phyloP scores from a whole-genome alignment of 2,329 filamentous ascomycete genomes.

The Botrytis medusae region DNA sequence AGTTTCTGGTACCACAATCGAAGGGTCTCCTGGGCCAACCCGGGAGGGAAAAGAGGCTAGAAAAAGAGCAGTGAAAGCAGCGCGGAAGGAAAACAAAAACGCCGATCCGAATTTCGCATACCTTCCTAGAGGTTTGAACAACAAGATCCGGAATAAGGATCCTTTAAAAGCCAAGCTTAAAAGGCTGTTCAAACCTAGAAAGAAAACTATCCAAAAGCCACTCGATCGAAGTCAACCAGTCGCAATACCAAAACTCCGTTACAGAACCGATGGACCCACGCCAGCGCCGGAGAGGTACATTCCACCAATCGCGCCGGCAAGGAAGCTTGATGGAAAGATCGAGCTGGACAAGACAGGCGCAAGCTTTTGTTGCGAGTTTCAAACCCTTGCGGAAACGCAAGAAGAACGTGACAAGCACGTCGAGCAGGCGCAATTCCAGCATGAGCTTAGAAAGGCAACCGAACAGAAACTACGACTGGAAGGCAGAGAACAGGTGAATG shows the following conservation, averaged over 20 bases:
- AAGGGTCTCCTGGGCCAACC: background rate
- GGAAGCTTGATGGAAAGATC: background rate
- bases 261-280: background rate
- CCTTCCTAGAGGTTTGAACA: constrained; percentile 11
- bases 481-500: constrained; percentile 5
- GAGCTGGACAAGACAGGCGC: background rate
- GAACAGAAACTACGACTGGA: background rate
- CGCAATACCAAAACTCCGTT: background rate
- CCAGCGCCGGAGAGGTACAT: background rate
- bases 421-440: background rate
- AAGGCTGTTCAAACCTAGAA: background rate
- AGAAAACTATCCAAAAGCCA: background rate
- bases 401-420: background rate
- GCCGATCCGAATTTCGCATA: background rate
- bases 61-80: constrained; percentile 3
- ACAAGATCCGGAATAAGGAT: constrained; percentile 5
- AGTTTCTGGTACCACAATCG: background rate
- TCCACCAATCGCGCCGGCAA: background rate
- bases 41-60: background rate
- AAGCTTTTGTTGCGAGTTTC: background rate
- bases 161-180: background rate
- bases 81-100: constrained; percentile 1
- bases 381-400: background rate
- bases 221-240: background rate
- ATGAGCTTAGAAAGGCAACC: background rate